Evolutionary conservation across 306 rosid species (phyloP).

Genomic region (Pyrus bretschneideri): DNA sequence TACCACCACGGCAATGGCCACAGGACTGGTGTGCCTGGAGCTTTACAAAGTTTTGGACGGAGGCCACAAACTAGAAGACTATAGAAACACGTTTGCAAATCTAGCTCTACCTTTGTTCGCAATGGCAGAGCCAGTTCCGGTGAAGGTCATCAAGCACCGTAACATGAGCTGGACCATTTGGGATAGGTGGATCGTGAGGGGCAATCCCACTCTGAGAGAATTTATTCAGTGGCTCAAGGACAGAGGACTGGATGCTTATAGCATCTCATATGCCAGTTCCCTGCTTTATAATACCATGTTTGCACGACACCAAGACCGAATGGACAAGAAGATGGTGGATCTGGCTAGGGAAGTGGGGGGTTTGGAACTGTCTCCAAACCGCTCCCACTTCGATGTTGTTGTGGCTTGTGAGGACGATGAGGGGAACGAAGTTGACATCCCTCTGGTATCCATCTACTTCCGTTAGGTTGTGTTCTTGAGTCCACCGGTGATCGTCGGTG

Average conservation of each 20-base stretch:
- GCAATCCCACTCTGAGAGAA: conserved; percentile 73
- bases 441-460: conserved; percentile 78
- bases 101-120: conserved; percentile 81
- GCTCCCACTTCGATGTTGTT: conserved; percentile 72
- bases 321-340: conserved; percentile 75
- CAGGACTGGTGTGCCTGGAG: conserved; percentile 91
- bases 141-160: conserved; percentile 67
- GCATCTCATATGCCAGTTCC: conserved; percentile 80
- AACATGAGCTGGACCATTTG: conserved; percentile 92
- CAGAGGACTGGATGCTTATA: conserved; percentile 71
- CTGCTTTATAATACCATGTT: conserved; percentile 76
- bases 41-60: conserved; percentile 86
- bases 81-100: conserved; percentile 86
- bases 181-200: conserved; percentile 81
- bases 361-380: conserved; percentile 61
- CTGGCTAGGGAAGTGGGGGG: conserved; percentile 79
- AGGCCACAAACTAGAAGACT: conserved; percentile 75
- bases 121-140: conserved; percentile 92
- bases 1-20: conserved; percentile 92
- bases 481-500: background rate
- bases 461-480: conserved; percentile 39
- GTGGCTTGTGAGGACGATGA: conserved; percentile 97
- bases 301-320: conserved; percentile 60
- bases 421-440: conserved; percentile 85
- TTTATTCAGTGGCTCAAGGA: conserved; percentile 65